Base-by-base conservation (phyloP, 306 rosid species). In the Gastrolobium bilobum region DNA sequence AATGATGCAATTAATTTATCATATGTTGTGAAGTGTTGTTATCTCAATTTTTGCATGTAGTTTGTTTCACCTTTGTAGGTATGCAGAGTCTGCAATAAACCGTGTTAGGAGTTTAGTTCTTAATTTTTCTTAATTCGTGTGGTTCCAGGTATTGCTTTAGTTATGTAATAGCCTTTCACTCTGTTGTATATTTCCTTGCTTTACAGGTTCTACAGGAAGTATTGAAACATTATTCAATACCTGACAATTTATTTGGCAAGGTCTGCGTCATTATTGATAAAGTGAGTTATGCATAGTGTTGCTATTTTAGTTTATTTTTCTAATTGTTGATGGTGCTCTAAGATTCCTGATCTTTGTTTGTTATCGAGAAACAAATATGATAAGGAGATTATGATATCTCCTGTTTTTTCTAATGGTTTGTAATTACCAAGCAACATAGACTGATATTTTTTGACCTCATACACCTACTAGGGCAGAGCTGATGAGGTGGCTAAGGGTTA, bases 221-320 rank as follows among this genome's bases (percentile, higher is more conserved):
- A 53, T 81, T 95, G 42, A 87, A 84, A 78, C 83, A 82, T 83
- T 88, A 90, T 84, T 84, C 91, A 61, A 78, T 95, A 52, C 95
- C 91, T 57, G 92, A 87, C 66, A 84, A 82, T 76, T 82, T 92
- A 81, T 95, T 95, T 87, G 92, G 94, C 88, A 95, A 90, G 82
- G 94, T 92, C 80, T 95, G 97, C 92, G 75, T 92, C 90, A 95
- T 92, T 71, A 95, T 95, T 76, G 97, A 95, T 88, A 95, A 95
- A 87, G 99, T 95, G 82, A 86, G 96, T 85, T 68, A 10, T 68
- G 50, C 75, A 54, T 53, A 14, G 5, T 35, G 43, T 68, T 63
- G 52, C 77, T 71, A 71, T 80, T 57, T 53, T 40, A 46, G 73
- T 75, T 71, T 39, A 8, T 58, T 68, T 80, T 59, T 58, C 6